Evolutionary conservation across 345 rosid species (phyloP), one percentile per base, ranked within the genome.

Genomic region (Microcos paniculata): DNA sequence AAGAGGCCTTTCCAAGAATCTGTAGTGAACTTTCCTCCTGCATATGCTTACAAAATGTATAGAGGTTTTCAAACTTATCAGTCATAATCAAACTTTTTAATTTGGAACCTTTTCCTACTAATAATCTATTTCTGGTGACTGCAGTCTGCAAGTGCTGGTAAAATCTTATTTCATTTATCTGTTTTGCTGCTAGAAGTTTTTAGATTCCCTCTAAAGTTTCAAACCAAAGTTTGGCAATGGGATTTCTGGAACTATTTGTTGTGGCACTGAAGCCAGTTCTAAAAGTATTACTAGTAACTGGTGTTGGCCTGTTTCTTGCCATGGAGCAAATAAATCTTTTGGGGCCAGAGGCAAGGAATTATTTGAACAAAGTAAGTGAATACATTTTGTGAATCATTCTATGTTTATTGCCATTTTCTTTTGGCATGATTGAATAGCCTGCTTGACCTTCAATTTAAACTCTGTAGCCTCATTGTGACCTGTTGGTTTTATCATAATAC

Each of bases 271-370:
- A 82, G 70, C 87, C 88, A 2, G 81, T 84, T 70, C 81, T 83
- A 11, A 78, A 86, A 78, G 80, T 84, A 31, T 76, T 86, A 2
- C 30, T 86, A 45, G 53, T 86, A 8, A 85, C 87, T n/a, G 86
- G 19, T 5, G 62, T 87, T 12, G 91, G 91, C 45, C 53, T 80
- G 28, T 71, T 77, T n/a, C 86, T 84, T 21, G 87, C 84, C 11
- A 56, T 76, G 3, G n/a, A n/a, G n/a, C n/a, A 28, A 65, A 51
- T 3, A 62, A 83, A 15, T 62, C 78, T 67, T 57, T n/a, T n/a
- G n/a, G n/a, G n/a, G n/a, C n/a, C n/a, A n/a, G n/a, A n/a, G n/a
- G n/a, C n/a, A n/a, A n/a, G n/a, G n/a, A n/a, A n/a, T n/a, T n/a
- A n/a, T n/a, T n/a, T n/a, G n/a, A n/a, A n/a, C n/a, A n/a, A n/a